Conservation (phyloP, 176 grass and related monocot species). For the Bothriochloa decipiens region DNA sequence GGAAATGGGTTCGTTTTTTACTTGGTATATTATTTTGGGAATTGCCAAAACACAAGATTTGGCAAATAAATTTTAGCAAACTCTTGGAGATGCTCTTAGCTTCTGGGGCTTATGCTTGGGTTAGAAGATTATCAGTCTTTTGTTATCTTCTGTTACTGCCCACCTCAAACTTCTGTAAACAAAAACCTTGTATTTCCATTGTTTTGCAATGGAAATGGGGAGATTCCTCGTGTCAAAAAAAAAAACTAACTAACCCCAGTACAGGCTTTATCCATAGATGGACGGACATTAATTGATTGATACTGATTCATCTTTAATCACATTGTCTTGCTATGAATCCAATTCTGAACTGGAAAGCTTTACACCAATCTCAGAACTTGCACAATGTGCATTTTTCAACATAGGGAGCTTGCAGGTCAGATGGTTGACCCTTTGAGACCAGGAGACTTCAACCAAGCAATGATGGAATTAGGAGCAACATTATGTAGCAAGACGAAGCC, state of each 20-base stretch:
- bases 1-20: no score
- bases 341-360: background rate
- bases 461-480: conserved; percentile 97
- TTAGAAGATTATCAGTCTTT: no score
- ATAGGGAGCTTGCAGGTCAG: conserved; percentile 72
- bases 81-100: no score
- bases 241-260: conserved; percentile 6
- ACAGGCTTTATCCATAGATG: background rate
- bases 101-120: no score
- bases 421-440: conserved; percentile 86
- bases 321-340: background rate
- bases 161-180: no score
- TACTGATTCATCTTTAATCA: background rate
- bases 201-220: no score
- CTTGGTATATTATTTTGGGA: no score
- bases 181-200: no score
- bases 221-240: no score
- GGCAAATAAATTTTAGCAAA: no score
- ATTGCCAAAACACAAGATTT: no score
- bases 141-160: no score
- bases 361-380: background rate
- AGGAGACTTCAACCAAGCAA: conserved; percentile 97
- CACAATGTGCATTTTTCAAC: conserved; percentile 15
- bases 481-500: conserved; percentile 71
- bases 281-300: background rate